phyloP scores from a whole-genome alignment of 495 filamentous ascomycete species.

The Hyaloscypha variabilis region DNA sequence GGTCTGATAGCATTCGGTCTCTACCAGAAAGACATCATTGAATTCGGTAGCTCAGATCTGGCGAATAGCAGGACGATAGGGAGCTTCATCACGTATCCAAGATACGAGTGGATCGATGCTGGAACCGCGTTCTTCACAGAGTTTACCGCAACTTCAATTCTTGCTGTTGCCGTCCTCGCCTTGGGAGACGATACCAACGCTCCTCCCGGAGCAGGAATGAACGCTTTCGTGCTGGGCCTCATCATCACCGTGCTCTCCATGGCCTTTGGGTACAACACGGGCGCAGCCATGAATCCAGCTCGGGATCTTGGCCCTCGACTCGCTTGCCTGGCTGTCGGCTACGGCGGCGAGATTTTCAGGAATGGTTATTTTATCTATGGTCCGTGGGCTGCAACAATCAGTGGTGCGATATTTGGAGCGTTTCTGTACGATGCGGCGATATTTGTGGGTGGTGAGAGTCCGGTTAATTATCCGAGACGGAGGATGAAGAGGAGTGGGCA shows the following conservation, averaged over 20 bases:
- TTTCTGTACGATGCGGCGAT: conserved; percentile 56
- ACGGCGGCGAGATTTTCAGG: conserved; percentile 41
- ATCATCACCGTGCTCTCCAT: conserved; percentile 49
- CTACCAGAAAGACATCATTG: conserved; percentile 47
- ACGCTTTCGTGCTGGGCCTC: conserved; percentile 53
- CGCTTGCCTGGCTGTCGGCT: conserved; percentile 46
- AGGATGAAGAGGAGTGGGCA: conserved; percentile 26
- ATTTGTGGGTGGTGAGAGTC: conserved; percentile 55
- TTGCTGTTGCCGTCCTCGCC: conserved; percentile 53
- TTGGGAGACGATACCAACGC: conserved; percentile 55
- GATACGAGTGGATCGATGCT: conserved; percentile 46
- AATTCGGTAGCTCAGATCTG: conserved; percentile 37
- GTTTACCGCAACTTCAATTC: conserved; percentile 52
- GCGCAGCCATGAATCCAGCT: conserved; percentile 52
- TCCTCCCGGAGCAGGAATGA: conserved; percentile 46
- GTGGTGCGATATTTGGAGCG: conserved; percentile 47
- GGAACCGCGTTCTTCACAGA: conserved; percentile 55
- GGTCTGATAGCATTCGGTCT: conserved; percentile 49
- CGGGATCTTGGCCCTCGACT: conserved; percentile 54
- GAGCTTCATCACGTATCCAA: conserved; percentile 46
- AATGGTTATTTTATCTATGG: conserved; percentile 51
- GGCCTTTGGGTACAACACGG: conserved; percentile 48
- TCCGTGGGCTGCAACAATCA: conserved; percentile 39
- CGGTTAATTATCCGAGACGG: conserved; percentile 49
- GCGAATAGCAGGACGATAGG: conserved; percentile 39